These are phyloP conservation scores for Acanthamoeba polyphaga DNA, from an alignment of 208 protist genomes.

Conservation along the genomic window DNA sequence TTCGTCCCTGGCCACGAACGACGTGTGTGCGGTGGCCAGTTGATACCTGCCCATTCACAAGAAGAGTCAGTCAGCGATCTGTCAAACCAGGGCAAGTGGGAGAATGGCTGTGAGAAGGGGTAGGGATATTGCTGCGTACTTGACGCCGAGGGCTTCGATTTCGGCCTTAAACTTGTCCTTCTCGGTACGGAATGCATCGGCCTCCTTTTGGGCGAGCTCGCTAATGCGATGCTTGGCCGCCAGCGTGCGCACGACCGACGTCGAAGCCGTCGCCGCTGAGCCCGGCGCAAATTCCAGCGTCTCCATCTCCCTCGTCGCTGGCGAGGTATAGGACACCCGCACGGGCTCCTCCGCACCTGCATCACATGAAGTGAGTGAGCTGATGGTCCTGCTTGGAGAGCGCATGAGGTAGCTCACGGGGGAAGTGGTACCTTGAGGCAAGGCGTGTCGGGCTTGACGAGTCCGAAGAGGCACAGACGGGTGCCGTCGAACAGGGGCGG, in stretches of 20 bases:
- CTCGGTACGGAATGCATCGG: neutral
- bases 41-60: neutral
- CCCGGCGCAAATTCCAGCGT: neutral
- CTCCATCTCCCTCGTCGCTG: neutral
- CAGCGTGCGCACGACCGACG: neutral
- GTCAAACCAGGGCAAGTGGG: too few species aligned
- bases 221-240: neutral
- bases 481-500: conserved; percentile 40
- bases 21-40: conserved; percentile 12
- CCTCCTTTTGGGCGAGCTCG: neutral
- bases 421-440: neutral
- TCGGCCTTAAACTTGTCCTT: neutral
- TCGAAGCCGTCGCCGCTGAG: neutral
- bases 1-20: conserved; percentile 66
- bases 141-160: neutral
- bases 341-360: neutral
- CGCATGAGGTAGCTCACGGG: neutral
- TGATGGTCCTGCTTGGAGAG: neutral
- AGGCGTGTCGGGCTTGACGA: neutral
- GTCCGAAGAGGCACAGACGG: conserved; percentile 28
- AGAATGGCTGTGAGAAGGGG: too few species aligned
- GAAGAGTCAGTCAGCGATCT: too few species aligned
- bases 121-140: neutral
- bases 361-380: neutral
- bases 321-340: neutral